Evolutionary conservation across 2,329 filamentous ascomycete genomes (phyloP).

Genomic region (Thielaviopsis ethacetica): DNA sequence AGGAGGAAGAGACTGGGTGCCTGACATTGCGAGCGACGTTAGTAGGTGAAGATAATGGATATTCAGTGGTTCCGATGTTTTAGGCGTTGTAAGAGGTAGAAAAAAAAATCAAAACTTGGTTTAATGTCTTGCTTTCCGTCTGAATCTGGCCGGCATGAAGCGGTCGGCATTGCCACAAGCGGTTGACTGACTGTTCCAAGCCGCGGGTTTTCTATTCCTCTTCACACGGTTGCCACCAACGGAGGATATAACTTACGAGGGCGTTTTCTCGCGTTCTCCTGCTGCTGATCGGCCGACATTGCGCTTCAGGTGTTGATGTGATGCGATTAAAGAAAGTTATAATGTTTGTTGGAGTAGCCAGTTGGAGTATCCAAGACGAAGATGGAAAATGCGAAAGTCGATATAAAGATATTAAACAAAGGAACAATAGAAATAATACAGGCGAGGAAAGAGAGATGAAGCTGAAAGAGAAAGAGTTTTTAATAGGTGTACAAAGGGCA

Average conservation of each 20-base stretch:
- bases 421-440: no score
- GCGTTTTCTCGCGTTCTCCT: slow-evolving; percentile 11
- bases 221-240: not conserved
- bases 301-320: not conserved
- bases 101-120: not conserved
- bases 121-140: not conserved
- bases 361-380: not conserved
- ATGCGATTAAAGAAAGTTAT: not conserved
- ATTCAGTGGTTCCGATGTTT: not conserved
- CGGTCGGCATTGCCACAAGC: no score
- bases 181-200: no score
- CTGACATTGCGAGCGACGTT: slow-evolving; percentile 25
- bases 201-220: not conserved
- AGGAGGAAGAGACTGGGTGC: slow-evolving; percentile 88
- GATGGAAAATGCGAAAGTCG: not conserved
- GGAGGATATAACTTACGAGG: slow-evolving; percentile 5
- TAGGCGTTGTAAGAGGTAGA: not conserved
- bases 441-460: not conserved
- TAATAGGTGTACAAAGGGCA: not conserved
- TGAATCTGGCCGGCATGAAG: not conserved
- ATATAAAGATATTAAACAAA: not conserved
- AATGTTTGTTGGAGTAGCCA: not conserved
- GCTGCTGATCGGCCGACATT: slow-evolving; percentile 7
- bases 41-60: slow-evolving; percentile 10
- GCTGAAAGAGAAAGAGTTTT: not conserved